A percentile compares a stretch with the other conserved stretches of the same genome.
Evolutionary conservation across 2,329 filamentous ascomycete species (phyloP).

Genomic region (Trichoderma endophyticum): DNA sequence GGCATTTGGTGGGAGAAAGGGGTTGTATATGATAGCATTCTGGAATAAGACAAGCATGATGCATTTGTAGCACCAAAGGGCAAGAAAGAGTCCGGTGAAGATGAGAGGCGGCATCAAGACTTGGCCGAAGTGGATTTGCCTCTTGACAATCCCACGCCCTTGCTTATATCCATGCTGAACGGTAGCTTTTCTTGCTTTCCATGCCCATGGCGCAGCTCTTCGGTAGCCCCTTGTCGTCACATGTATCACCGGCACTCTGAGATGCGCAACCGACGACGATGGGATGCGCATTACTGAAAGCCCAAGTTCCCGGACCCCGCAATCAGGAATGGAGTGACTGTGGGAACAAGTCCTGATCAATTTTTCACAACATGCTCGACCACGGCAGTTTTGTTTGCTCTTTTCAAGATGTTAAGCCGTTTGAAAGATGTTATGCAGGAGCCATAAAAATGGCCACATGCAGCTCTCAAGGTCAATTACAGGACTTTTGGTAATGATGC

Average conservation of each 20-base stretch:
- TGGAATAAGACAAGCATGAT: conserved; percentile 74
- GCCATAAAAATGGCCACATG: neutral
- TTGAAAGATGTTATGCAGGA: neutral
- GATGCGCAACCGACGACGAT: neutral
- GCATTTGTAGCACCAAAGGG: conserved; percentile 65
- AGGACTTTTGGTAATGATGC: neutral
- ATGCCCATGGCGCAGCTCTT: neutral
- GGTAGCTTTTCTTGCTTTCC: neutral
- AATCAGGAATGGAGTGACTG: neutral
- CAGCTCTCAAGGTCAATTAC: neutral
- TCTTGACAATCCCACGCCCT: conserved; percentile 15
- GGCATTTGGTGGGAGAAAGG: conserved; percentile 68
- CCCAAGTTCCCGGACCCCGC: conserved; percentile 13
- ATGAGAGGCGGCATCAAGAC: conserved; percentile 63
- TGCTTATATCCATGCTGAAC: neutral
- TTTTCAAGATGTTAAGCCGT: neutral
- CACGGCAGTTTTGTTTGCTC: neutral
- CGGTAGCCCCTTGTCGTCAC: neutral
- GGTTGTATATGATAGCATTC: conserved; percentile 80
- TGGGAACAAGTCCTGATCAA: neutral
- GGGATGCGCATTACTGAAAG: neutral
- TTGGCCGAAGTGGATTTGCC: conserved; percentile 32
- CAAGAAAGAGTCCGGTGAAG: conserved; percentile 62
- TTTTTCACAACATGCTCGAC: neutral
- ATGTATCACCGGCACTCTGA: neutral